Conservation (phyloP, 345 rosid species). For the Lumnitzera racemosa region DNA sequence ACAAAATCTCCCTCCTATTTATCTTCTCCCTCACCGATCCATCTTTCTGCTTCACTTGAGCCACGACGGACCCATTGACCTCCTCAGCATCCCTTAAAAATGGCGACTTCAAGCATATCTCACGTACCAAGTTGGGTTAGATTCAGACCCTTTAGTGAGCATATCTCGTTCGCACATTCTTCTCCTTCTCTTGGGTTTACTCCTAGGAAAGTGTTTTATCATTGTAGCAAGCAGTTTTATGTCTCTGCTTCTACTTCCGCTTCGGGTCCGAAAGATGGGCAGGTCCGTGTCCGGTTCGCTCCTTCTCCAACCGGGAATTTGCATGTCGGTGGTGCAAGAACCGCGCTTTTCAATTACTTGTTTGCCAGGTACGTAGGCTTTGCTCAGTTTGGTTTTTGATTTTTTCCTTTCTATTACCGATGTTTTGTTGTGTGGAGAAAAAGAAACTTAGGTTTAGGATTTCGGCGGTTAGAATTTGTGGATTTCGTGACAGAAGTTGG, state of each 20-base stretch:
- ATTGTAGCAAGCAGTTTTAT: constrained; percentile 17
- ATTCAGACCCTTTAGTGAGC: constrained; percentile 39
- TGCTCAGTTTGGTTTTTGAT: background rate
- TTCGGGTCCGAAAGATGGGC: constrained; percentile 16
- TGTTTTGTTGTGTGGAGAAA: background rate
- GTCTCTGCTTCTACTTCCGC: constrained; percentile 23
- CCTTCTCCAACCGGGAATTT: constrained; percentile 97
- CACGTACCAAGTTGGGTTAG: constrained; percentile 36
- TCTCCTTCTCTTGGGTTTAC: constrained; percentile 3
- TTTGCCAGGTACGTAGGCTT: constrained; percentile 57
- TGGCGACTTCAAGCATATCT: constrained; percentile 42
- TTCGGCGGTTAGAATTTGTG: background rate
- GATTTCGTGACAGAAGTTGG: background rate
- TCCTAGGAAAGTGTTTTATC: background rate
- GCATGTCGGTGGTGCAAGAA: constrained; percentile 96
- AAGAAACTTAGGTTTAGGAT: background rate
- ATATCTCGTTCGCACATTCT: constrained; percentile 18
- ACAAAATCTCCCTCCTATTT: background rate
- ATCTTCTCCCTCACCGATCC: background rate
- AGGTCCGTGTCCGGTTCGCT: constrained; percentile 87
- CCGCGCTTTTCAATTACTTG: constrained; percentile 92
- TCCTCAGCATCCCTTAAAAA: constrained; percentile 8
- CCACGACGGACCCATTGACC: constrained; percentile 7
- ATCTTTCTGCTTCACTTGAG: background rate
- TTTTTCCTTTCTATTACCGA: no score